Base-by-base conservation (phyloP, 768 basidiomycete genomes). In the Crepidotus variabilis region DNA sequence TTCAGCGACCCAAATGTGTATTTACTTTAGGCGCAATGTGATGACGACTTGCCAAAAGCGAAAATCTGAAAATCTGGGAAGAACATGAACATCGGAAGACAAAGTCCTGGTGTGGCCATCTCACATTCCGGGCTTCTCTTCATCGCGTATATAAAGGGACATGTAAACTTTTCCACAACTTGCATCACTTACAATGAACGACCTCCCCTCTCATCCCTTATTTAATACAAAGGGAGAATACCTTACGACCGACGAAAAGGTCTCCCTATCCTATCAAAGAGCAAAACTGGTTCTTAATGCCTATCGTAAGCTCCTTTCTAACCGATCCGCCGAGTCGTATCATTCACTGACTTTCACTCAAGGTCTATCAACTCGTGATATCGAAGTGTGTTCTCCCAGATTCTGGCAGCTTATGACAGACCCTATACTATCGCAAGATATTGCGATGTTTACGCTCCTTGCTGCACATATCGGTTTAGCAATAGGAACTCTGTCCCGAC, bases 321-420 rank as follows among this genome's bases (percentile, higher is more conserved):
- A 16, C 13, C 11, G 39, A 43, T 5, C 5, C 13, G 14, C 39
- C 5, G 13, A 4, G 28, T 8, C 3, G 3, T 8, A 3, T 28
- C 28, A 28, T 4, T 28, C 28, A 28, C 50, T 56, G 54, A 50
- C 33, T n/a, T 50, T 3, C 3, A 28, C 28, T n/a, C 32, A 22
- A 78, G 79, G 69, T 48, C 64, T 82, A 53, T 75, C 77, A 21
- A 72, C 72, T 9, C 68, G 69, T 4, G 82, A 84, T 60, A 72
- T 85, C 21, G 74, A 80, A 54, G 68, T 70, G 54, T 79, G 80
- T 58, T 76, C 80, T 14, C 64, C 75, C 0, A 74, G 67, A 49
- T 84, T 79, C 59, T 84, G 83, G 82, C 69, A 71, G 2, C 65
- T 84, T 69, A 78, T 82, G 69, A 77, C 66, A 18, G 81, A 84